phyloP scores from a whole-genome alignment of 148 eudicot genomes.

The Spergularia bocconei region DNA sequence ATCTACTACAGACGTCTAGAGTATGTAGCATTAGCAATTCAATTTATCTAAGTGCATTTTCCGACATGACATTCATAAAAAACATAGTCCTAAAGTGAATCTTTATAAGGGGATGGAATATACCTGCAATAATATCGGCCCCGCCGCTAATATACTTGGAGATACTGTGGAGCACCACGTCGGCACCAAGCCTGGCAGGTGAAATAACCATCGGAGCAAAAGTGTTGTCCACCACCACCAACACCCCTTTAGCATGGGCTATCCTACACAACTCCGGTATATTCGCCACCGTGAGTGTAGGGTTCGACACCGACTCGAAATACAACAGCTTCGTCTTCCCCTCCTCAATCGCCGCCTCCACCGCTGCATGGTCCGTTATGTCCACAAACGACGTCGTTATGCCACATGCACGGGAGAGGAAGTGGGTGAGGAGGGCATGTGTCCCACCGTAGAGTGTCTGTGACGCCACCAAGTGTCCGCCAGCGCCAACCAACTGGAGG shows the following conservation, averaged over 20 bases:
- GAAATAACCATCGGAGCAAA: slow-evolving; percentile 89
- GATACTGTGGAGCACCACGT: slow-evolving; percentile 88
- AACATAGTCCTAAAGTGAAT: no score
- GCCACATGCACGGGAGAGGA: slow-evolving; percentile 65
- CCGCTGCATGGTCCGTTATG: slow-evolving; percentile 42
- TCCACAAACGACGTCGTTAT: slow-evolving; percentile 80
- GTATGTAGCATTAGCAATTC: no score
- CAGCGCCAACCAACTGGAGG: slow-evolving; percentile 71
- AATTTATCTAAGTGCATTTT: no score
- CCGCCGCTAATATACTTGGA: slow-evolving; percentile 92
- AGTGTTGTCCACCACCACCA: slow-evolving; percentile 84
- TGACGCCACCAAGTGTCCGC: slow-evolving; percentile 81
- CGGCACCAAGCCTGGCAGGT: slow-evolving; percentile 89
- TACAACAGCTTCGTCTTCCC: slow-evolving; percentile 72
- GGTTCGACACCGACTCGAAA: slow-evolving; percentile 83
- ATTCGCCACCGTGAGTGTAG: slow-evolving; percentile 77
- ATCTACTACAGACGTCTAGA: no score
- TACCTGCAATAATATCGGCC: slow-evolving; percentile 94
- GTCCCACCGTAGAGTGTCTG: slow-evolving; percentile 81
- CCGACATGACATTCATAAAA: no score
- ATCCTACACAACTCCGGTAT: slow-evolving; percentile 62
- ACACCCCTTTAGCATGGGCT: slow-evolving; percentile 67
- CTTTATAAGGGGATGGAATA: background rate
- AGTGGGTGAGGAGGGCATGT: slow-evolving; percentile 75
- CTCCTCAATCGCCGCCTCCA: slow-evolving; percentile 46